A percentile compares a stretch with the other conserved stretches of the same genome.
These are phyloP conservation scores for Pichia kluyveri DNA, from an alignment of 805 yeast species.

Conservation along the genomic window DNA sequence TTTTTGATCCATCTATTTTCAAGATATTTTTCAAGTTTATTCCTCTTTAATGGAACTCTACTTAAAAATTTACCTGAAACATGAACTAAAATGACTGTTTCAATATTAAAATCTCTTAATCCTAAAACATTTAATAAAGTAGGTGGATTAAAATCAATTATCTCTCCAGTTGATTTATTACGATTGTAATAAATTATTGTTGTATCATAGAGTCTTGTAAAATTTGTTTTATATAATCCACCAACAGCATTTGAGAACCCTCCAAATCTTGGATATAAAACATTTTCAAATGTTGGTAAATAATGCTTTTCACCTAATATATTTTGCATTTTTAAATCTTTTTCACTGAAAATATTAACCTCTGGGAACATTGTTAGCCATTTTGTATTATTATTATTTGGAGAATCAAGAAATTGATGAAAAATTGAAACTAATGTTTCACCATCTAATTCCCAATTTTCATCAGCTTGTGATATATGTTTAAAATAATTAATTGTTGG, in stretches of 20 bases:
- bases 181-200: conserved; percentile 37
- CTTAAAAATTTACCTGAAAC: conserved; percentile 37
- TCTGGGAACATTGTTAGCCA: conserved; percentile 82
- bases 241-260: conserved; percentile 43
- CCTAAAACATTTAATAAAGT: conserved; percentile 30
- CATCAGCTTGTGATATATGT: conserved; percentile 49
- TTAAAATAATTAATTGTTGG: conserved; percentile 44
- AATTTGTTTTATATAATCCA: conserved; percentile 31
- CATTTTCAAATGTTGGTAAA: conserved; percentile 49
- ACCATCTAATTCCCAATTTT: conserved; percentile 54
- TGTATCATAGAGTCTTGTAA: conserved; percentile 44
- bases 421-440: conserved; percentile 27
- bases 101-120: conserved; percentile 20
- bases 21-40: conserved; percentile 63
- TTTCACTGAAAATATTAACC: conserved; percentile 58
- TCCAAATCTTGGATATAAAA: conserved; percentile 72
- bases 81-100: conserved; percentile 32
- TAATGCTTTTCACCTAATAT: conserved; percentile 46
- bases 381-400: conserved; percentile 26
- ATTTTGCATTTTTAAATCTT: conserved; percentile 40
- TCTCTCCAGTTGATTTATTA: conserved; percentile 5
- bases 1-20: conserved; percentile 67
- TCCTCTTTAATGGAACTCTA: conserved; percentile 43
- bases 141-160: conserved; percentile 26
- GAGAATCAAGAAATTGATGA: conserved; percentile 21